These are phyloP conservation scores for Quercus phellos DNA, from an alignment of 331 rosid species.

Conservation along the genomic window DNA sequence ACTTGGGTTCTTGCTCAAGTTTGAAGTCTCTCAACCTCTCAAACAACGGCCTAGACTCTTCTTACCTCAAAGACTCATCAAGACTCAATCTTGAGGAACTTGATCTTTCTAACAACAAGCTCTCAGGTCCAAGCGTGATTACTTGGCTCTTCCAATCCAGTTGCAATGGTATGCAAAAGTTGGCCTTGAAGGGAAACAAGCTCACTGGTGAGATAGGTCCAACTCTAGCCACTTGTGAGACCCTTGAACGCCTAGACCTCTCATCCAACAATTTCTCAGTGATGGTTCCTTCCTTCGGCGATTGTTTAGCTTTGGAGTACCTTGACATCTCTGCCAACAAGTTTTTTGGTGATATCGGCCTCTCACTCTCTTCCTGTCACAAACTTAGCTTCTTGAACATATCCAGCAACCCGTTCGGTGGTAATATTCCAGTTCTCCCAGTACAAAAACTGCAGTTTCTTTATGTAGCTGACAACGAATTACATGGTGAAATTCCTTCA, in stretches of 20 bases:
- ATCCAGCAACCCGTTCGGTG: conserved; percentile 58
- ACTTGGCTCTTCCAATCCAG: conserved; percentile 52
- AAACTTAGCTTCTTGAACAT: conserved; percentile 48
- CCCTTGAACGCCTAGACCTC: conserved; percentile 48
- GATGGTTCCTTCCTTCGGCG: conserved; percentile 53
- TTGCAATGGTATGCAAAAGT: conserved; percentile 23
- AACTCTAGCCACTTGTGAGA: conserved; percentile 32
- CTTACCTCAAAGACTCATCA: conserved; percentile 11
- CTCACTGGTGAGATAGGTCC: conserved; percentile 46
- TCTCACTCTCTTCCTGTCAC: conserved; percentile 38
- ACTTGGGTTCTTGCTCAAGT: conserved; percentile 36
- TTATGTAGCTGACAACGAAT: conserved; percentile 44
- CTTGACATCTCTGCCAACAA: conserved; percentile 78
- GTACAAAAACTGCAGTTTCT: conserved; percentile 38
- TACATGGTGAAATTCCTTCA: conserved; percentile 50
- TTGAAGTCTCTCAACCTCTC: conserved; percentile 65
- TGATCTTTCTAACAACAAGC: conserved; percentile 70
- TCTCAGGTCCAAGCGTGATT: conserved; percentile 45
- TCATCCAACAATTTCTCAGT: conserved; percentile 64
- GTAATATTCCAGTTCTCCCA: conserved; percentile 54
- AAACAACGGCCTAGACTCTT: conserved; percentile 36
- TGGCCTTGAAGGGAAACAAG: conserved; percentile 55
- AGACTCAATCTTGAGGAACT: conserved; percentile 34
- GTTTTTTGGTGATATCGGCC: conserved; percentile 52
- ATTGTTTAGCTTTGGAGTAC: conserved; percentile 45